Percentiles rank a stretch among this genome's conserved stretches.
phyloP scores from a whole-genome alignment of 768 basidiomycete genomes.

The Hydnum rufescens region DNA sequence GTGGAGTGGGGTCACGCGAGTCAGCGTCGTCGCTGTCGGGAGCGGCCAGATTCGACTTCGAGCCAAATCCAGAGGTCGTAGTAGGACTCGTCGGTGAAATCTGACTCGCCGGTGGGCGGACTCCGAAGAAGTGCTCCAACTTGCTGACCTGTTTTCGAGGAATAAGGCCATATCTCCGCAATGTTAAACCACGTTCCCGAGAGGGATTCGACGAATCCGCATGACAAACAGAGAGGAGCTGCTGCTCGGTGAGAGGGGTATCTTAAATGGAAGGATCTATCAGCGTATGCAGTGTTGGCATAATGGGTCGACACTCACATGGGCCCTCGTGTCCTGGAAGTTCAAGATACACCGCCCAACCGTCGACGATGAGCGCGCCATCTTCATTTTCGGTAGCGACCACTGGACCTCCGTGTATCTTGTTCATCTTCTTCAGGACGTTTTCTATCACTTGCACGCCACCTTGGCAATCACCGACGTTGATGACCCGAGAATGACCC shows the following conservation, averaged over 20 bases:
- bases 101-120: slow-evolving; percentile 20
- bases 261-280: slow-evolving; percentile 22
- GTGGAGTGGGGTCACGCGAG: no score
- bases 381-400: slow-evolving; percentile 39
- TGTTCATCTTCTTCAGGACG: slow-evolving; percentile 79
- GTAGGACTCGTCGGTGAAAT: slow-evolving; percentile 19
- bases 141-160: slow-evolving; percentile 19
- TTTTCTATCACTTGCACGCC: slow-evolving; percentile 78
- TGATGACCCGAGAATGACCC: slow-evolving; percentile 44
- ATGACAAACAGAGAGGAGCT: slow-evolving; percentile 67
- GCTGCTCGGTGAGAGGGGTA: slow-evolving; percentile 58
- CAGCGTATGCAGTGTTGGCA: background rate
- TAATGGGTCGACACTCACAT: background rate
- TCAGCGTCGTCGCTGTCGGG: no score
- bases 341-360: slow-evolving; percentile 74
- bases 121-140: slow-evolving; percentile 30
- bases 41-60: no score
- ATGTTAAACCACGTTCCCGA: slow-evolving; percentile 57
- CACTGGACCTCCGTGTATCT: slow-evolving; percentile 19
- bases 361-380: slow-evolving; percentile 62
- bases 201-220: slow-evolving; percentile 57
- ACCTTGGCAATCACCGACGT: slow-evolving; percentile 58
- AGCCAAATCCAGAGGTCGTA: no score
- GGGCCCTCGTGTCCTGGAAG: slow-evolving; percentile 26
- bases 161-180: slow-evolving; percentile 30